Percentiles rank a stretch among this genome's conserved stretches.
Conservation (phyloP, 148 eudicot genomes). For the Chenopodium berlandieri region DNA sequence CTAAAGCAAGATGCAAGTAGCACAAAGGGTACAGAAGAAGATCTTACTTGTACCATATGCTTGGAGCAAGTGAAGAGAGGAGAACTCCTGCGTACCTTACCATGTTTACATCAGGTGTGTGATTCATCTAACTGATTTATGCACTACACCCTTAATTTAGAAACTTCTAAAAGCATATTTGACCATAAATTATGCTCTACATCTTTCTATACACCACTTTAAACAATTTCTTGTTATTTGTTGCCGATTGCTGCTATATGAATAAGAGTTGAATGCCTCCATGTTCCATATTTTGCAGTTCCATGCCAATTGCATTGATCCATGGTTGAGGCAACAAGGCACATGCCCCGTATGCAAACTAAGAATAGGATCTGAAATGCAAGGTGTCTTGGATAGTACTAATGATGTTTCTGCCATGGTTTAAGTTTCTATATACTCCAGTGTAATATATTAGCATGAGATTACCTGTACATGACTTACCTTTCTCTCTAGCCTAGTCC, state of each 20-base stretch:
- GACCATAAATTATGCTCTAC: background rate
- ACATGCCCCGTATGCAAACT: conserved; percentile 42
- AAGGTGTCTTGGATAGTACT: conserved; percentile 20
- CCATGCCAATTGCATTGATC: conserved; percentile 43
- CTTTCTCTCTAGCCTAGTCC: background rate
- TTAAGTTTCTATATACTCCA: conserved; percentile 16
- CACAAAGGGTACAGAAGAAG: conserved; percentile 29
- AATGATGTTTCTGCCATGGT: conserved; percentile 27
- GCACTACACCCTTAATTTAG: background rate
- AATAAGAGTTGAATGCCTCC: background rate
- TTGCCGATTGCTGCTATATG: background rate
- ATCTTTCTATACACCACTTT: background rate
- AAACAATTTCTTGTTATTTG: background rate
- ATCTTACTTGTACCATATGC: conserved; percentile 46
- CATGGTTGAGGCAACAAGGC: conserved; percentile 42
- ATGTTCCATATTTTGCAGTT: conserved; percentile 33
- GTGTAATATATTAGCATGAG: background rate
- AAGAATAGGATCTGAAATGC: conserved; percentile 28
- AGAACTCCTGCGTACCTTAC: conserved; percentile 54
- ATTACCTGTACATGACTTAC: conserved; percentile 9
- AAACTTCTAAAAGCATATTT: background rate
- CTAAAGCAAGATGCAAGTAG: conserved; percentile 25
- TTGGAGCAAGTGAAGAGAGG: conserved; percentile 47
- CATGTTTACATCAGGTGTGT: conserved; percentile 53
- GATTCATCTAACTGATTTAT: background rate